A percentile compares a stretch with the other conserved stretches of the same genome.
These are phyloP conservation scores for Serendipita sp. DNA, from an alignment of 768 basidiomycete genomes.

Conservation along the genomic window DNA sequence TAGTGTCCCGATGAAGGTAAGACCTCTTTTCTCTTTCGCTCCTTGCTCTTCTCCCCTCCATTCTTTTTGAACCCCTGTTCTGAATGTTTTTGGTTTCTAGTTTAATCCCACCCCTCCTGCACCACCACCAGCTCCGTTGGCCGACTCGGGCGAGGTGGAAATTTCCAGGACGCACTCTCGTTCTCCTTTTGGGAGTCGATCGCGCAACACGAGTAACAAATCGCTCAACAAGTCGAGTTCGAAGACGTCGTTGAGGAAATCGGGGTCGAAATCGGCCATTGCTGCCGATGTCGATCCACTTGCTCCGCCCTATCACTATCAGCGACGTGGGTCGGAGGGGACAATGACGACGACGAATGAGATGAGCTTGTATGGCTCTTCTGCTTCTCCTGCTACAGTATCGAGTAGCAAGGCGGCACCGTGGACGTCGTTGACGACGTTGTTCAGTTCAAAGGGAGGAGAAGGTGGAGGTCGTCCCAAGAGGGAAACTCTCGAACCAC, in stretches of 20 bases:
- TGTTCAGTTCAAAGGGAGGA: not conserved
- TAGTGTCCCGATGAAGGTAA: conserved; percentile 6
- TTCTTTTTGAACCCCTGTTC: not conserved
- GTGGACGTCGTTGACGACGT: not conserved
- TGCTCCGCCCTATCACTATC: too few relatives aligned
- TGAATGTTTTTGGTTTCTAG: not conserved
- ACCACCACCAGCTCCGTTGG: not conserved
- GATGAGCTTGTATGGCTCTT: too few relatives aligned
- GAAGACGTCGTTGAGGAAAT: too few relatives aligned
- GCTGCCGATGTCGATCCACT: too few relatives aligned
- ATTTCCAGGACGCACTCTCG: not conserved
- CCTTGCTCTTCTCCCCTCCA: not conserved
- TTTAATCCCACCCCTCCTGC: conserved; percentile 1
- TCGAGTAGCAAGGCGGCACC: not conserved
- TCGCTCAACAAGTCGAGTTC: not conserved
- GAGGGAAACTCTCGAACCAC: too few relatives aligned
- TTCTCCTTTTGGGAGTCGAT: not conserved
- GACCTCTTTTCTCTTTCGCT: too few relatives aligned
- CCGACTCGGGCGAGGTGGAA: not conserved
- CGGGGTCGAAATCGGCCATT: too few relatives aligned
- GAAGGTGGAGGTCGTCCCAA: too few relatives aligned
- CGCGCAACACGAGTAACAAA: not conserved
- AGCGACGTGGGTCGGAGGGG: too few relatives aligned
- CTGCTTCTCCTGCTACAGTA: too few relatives aligned
- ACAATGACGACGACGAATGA: too few relatives aligned